Evolutionary conservation across 352 stramenopile species (phyloP).

Genomic region (Aphanomyces cochlioides): DNA sequence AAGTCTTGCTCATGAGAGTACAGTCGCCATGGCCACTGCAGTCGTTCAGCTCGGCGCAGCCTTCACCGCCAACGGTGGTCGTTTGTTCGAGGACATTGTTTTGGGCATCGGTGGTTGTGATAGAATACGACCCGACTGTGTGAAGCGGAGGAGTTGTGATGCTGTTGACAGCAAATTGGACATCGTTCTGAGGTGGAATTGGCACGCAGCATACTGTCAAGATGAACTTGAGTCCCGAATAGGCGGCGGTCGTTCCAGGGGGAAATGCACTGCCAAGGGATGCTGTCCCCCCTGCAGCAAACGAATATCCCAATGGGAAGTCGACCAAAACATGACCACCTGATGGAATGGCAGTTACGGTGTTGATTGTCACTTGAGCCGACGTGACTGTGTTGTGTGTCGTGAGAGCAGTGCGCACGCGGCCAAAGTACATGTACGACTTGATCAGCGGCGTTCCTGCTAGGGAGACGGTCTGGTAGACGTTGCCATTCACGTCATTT

Average conservation of each 20-base stretch:
- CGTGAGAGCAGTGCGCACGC: conserved; percentile 47
- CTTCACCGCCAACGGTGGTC: conserved; percentile 49
- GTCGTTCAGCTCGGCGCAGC: conserved; percentile 68
- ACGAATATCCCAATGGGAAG: conserved; percentile 43
- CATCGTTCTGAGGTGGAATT: conserved; percentile 33
- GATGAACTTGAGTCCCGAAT: conserved; percentile 35
- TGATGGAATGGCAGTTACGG: conserved; percentile 39
- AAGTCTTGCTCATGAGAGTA: conserved; percentile 77
- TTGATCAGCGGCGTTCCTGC: conserved; percentile 59
- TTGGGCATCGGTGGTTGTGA: conserved; percentile 46
- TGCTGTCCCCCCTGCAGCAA: not conserved
- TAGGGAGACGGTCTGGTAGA: conserved; percentile 45
- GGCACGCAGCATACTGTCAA: conserved; percentile 39
- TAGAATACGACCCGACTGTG: conserved; percentile 45
- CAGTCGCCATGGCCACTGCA: conserved; percentile 89
- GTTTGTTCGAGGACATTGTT: conserved; percentile 55
- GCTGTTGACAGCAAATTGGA: conserved; percentile 46
- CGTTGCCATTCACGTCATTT: conserved; percentile 39
- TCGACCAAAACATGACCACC: conserved; percentile 46
- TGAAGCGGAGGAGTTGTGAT: conserved; percentile 50
- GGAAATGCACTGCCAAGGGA: conserved; percentile 39
- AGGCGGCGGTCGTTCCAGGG: conserved; percentile 37
- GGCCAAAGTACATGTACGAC: conserved; percentile 50
- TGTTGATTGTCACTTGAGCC: conserved; percentile 45
- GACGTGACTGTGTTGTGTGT: conserved; percentile 38